A percentile compares a stretch with the other conserved stretches of the same genome.
These are phyloP conservation scores for Candida manassasensis DNA, from an alignment of 805 yeast species.

Conservation along the genomic window DNA sequence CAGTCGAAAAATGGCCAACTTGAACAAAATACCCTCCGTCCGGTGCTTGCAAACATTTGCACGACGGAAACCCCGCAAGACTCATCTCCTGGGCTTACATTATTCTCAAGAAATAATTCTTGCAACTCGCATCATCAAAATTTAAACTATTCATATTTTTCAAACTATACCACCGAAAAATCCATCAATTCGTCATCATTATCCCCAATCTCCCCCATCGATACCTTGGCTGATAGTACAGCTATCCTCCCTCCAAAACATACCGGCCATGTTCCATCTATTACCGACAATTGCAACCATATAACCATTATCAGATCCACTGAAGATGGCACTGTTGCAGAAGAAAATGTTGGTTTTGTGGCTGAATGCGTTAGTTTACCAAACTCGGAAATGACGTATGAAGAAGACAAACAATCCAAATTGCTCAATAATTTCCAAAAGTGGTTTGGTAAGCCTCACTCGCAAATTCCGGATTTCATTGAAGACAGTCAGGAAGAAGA, in stretches of 20 bases:
- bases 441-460: slow-evolving; percentile 1
- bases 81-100: neutral
- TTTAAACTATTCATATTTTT: neutral
- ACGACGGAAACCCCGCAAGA: too few relatives aligned
- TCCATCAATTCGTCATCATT: neutral
- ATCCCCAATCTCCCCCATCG: slow-evolving; percentile 1
- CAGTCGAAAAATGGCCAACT: neutral
- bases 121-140: neutral
- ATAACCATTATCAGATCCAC: neutral
- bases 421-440: slow-evolving; percentile 54
- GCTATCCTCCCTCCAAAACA: neutral
- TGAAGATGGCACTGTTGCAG: slow-evolving; percentile 4
- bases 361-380: slow-evolving; percentile 35
- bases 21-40: too few relatives aligned
- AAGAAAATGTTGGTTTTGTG: slow-evolving; percentile 26
- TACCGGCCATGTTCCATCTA: neutral
- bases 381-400: slow-evolving; percentile 34
- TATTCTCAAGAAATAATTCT: slow-evolving; percentile 1
- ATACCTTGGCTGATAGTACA: neutral
- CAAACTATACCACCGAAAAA: slow-evolving; percentile 2
- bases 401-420: slow-evolving; percentile 10
- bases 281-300: slow-evolving; percentile 1
- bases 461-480: slow-evolving; percentile 7
- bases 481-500: slow-evolving; percentile 1
- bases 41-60: too few relatives aligned